Base-by-base conservation (phyloP, 2,329 filamentous ascomycete genomes). In the Ceratocystis albifundus region DNA sequence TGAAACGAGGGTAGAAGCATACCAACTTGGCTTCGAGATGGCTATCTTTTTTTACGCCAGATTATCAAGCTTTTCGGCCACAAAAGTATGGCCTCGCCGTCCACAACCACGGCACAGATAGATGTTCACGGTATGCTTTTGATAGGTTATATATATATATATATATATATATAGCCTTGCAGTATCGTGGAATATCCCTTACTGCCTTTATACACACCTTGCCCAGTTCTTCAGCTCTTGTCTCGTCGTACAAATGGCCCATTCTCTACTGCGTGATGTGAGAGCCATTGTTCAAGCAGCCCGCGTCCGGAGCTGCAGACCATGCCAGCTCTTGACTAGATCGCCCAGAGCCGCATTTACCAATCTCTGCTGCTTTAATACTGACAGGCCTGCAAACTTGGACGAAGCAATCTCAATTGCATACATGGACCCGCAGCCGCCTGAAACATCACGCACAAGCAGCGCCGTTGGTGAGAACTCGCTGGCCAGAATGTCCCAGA, bases 401-500 rank as follows among this genome's bases (percentile, higher is more conserved):
- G 84, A 80, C 6, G 87, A 89, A 61, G 85, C 82, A 70, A 94
- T 85, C 71, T 92, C 87, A 70, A 95, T 87, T 66, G 85, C 87
- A 77, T 94, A 94, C 90, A 94, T 94, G 72, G 86, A 89, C 8
- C 89, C 89, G 76, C 89, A 95, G 36, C 89, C 89, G 67, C 90
- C 89, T 28, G 87, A 90, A 64, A 94, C 84, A 76, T 95, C 89
- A 74, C 88, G 86, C 8, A 94, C 88, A 74, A 85, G 75, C 30
- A 85, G 75, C 67, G 80, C 75, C 0, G 78, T 79, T 0, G 82
- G 82, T 1, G 74, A 69, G 66, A 84, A 81, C 71, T 80, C 80
- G 5, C 75, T 74, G 20, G 74, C 70, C 64, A 85, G 76, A 62
- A 79, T 76, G 67, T 82, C 79, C 76, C 83, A 87, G 71, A 88